Evolutionary conservation across 2,329 filamentous ascomycete species (phyloP).

Genomic region (Aureobasidium sp.): DNA sequence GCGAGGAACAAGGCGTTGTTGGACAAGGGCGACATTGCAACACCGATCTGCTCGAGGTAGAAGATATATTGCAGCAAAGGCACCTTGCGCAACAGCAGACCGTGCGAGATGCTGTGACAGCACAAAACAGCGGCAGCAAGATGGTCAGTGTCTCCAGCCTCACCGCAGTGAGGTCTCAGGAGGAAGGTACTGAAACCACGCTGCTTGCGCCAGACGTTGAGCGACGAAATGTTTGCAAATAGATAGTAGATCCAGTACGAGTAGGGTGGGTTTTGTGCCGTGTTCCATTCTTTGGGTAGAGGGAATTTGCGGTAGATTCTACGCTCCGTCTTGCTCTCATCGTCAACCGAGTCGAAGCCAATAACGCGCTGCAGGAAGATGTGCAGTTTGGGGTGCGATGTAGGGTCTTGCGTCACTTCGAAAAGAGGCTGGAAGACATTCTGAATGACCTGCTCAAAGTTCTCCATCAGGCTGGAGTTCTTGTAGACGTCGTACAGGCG

Average conservation of each 20-base stretch:
- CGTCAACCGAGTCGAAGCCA: slow-evolving; percentile 94
- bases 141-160: slow-evolving; percentile 95
- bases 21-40: slow-evolving; percentile 97
- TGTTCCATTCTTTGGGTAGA: slow-evolving; percentile 77
- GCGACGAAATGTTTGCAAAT: slow-evolving; percentile 84
- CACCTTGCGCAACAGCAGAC: slow-evolving; percentile 83
- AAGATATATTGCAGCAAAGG: slow-evolving; percentile 93
- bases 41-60: slow-evolving; percentile 95
- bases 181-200: slow-evolving; percentile 95
- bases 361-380: slow-evolving; percentile 91
- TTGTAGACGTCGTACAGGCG: slow-evolving; percentile 96
- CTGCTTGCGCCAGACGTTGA: slow-evolving; percentile 85
- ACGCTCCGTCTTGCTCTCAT: slow-evolving; percentile 93
- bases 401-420: slow-evolving; percentile 82
- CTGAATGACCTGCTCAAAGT: slow-evolving; percentile 79
- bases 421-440: slow-evolving; percentile 94
- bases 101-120: slow-evolving; percentile 95
- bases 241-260: slow-evolving; percentile 99
- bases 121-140: slow-evolving; percentile 83
- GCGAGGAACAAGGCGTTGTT: slow-evolving; percentile 96
- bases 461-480: slow-evolving; percentile 73
- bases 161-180: slow-evolving; percentile 86
- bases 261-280: slow-evolving; percentile 93
- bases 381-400: slow-evolving; percentile 83
- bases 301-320: slow-evolving; percentile 95